Evolutionary conservation across 2,329 filamentous ascomycete genomes (phyloP), one percentile per base, ranked within the genome.

Genomic region (Fusarium poae): DNA sequence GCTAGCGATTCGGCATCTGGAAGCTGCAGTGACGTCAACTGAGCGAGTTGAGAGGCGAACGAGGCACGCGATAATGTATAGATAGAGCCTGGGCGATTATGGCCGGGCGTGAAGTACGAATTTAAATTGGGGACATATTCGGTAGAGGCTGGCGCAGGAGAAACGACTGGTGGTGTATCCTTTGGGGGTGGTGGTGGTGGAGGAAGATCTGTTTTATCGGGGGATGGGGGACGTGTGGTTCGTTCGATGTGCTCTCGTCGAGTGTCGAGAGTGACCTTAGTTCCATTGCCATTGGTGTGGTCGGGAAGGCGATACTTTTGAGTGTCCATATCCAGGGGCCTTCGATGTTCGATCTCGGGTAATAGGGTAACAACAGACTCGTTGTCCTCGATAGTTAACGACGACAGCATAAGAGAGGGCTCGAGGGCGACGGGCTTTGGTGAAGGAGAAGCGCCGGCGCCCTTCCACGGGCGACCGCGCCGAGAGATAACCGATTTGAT

Each of bases 51-150:
- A 74, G 92, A 97, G 67, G 93, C 92, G 78, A 99, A 97, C 9
- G 95, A 97, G 34, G 91, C 92, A 44, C 95, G 89, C 3, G 94
- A 97, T 61, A 99, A 87, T 3, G 96, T 97, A 80, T 97, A 97
- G 71, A 98, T 94, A 35, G 95, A 98, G 42, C 92, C 92, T 5
- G 94, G 86, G 15, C 94, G 87, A 60, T 87, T 88, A 45, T 89
- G 82, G 23, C 87, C 87, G 6, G 88, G 87, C 37, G 90, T 89
- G 77, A 93, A 92, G 77, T 92, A 92, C 37, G 86, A 83, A 39
- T 84, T 81, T 32, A 86, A 80, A 57, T 87, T 85, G 43, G 84
- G 80, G 18, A 82, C 82, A 67, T 82, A 86, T 30, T 84, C 81
- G 63, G 79, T 79, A 13, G 80, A 63, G 52, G 76, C 75, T 5